Evolutionary conservation across 2,329 filamentous ascomycete genomes (phyloP).

Genomic region (Talaromyces sp.): DNA sequence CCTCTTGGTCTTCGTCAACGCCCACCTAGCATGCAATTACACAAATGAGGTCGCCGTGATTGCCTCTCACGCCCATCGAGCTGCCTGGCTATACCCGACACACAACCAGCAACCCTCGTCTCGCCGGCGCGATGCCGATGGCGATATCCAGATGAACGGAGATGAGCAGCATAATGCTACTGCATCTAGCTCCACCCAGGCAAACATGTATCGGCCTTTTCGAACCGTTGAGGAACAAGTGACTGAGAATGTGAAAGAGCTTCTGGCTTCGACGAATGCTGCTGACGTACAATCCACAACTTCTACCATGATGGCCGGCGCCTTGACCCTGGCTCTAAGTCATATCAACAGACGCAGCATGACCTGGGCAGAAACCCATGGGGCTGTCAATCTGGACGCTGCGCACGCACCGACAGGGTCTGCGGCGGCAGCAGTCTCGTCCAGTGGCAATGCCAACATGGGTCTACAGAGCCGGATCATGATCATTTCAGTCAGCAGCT

Average conservation of each 20-base stretch:
- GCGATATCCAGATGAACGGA: constrained; percentile 58
- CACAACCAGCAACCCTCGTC: constrained; percentile 18
- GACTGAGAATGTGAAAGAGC: constrained; percentile 64
- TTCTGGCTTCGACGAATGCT: constrained; percentile 66
- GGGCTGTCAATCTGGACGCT: constrained; percentile 33
- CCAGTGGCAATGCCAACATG: constrained; percentile 30
- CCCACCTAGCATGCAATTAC: constrained; percentile 90
- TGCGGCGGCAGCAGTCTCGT: constrained; percentile 18
- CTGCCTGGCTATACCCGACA: constrained; percentile 82
- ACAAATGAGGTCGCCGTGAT: constrained; percentile 89
- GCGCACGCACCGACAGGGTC: constrained; percentile 27
- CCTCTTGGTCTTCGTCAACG: constrained; percentile 93
- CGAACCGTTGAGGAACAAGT: constrained; percentile 79
- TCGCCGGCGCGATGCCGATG: constrained; percentile 29
- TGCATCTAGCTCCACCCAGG: constrained; percentile 37
- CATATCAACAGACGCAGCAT: constrained; percentile 83
- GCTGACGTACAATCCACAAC: constrained; percentile 57
- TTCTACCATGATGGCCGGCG: constrained; percentile 85
- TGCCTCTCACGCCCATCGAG: constrained; percentile 80
- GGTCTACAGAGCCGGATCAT: constrained; percentile 76
- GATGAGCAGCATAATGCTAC: constrained; percentile 22
- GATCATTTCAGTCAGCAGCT: constrained; percentile 84
- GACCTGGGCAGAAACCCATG: constrained; percentile 56
- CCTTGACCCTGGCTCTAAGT: constrained; percentile 80
- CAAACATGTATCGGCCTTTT: constrained; percentile 94